These are phyloP conservation scores for Sclerotinia minor DNA, from an alignment of 2,329 filamentous ascomycete genomes.

Conservation along the genomic window DNA sequence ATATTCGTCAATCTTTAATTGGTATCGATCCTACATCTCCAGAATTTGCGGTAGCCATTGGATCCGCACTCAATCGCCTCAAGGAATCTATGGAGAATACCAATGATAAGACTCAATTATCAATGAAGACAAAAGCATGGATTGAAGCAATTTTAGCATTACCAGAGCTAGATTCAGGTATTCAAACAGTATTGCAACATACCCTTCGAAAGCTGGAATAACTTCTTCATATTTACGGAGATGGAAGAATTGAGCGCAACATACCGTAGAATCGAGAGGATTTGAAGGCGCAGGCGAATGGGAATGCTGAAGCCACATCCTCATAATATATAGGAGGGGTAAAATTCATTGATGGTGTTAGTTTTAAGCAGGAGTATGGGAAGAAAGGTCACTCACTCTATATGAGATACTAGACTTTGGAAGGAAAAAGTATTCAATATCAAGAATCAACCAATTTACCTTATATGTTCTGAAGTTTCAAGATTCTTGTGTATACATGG, in stretches of 20 bases:
- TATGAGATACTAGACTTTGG: neutral
- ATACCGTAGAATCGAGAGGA: neutral
- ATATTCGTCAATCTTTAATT: constrained; percentile 68
- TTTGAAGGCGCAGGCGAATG: neutral
- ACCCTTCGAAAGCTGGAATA: constrained; percentile 41
- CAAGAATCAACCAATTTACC: constrained; percentile 7
- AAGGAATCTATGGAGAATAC: constrained; percentile 51
- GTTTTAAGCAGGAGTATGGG: constrained; percentile 8
- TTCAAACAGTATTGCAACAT: constrained; percentile 57
- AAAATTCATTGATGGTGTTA: neutral
- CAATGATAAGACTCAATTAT: constrained; percentile 49
- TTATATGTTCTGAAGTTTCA: neutral
- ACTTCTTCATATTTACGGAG: neutral
- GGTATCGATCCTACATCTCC: constrained; percentile 63
- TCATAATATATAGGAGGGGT: constrained; percentile 2
- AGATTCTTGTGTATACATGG: neutral
- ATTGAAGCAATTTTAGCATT: constrained; percentile 53
- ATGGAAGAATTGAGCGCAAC: neutral
- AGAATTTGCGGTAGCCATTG: constrained; percentile 72
- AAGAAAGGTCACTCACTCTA: neutral
- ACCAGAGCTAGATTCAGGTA: constrained; percentile 55
- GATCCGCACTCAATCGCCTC: constrained; percentile 63
- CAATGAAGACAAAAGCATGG: constrained; percentile 54
- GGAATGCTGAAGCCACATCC: neutral
- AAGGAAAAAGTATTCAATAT: neutral